Percentiles rank a stretch among this genome's conserved stretches.
phyloP scores from a whole-genome alignment of 106 monocot genomes.

The Apostasia ramifera region DNA sequence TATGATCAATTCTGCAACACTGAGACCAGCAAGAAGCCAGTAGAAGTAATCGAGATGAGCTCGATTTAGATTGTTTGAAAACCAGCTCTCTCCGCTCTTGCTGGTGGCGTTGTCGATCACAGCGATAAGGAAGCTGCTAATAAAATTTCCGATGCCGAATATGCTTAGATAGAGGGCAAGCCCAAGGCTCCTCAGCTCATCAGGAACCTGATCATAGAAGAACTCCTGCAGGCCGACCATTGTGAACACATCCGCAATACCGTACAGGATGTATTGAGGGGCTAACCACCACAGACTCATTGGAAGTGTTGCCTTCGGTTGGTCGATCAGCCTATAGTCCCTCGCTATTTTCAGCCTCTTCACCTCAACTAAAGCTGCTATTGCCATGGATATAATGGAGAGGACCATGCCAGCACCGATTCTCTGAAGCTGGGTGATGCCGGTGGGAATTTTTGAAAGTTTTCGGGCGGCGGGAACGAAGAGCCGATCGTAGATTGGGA shows the following conservation, averaged over 20 bases:
- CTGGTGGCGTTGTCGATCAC: conserved; percentile 6
- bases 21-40: conserved; percentile 26
- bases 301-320: conserved; percentile 10
- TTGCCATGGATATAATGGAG: conserved; percentile 18
- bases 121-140: conserved; percentile 21
- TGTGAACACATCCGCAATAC: conserved; percentile 19
- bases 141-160: conserved; percentile 25
- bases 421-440: conserved; percentile 43
- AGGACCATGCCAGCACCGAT: conserved; percentile 43
- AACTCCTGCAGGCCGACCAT: conserved; percentile 35
- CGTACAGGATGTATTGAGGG: conserved; percentile 28
- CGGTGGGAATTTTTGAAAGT: conserved; percentile 20
- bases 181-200: conserved; percentile 25
- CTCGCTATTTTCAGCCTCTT: conserved; percentile 18
- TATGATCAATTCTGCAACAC: conserved; percentile 6
- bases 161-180: conserved; percentile 30
- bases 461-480: conserved; percentile 28
- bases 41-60: conserved; percentile 31
- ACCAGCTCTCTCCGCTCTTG: conserved; percentile 13
- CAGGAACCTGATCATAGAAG: conserved; percentile 32
- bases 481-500: conserved; percentile 40
- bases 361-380: conserved; percentile 27
- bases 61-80: conserved; percentile 11
- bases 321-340: conserved; percentile 22
- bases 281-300: conserved; percentile 27